Percentiles rank a stretch among this genome's conserved stretches.
phyloP scores from a whole-genome alignment of 2,329 filamentous ascomycete species.

The Pseudocercospora fijiensis region DNA sequence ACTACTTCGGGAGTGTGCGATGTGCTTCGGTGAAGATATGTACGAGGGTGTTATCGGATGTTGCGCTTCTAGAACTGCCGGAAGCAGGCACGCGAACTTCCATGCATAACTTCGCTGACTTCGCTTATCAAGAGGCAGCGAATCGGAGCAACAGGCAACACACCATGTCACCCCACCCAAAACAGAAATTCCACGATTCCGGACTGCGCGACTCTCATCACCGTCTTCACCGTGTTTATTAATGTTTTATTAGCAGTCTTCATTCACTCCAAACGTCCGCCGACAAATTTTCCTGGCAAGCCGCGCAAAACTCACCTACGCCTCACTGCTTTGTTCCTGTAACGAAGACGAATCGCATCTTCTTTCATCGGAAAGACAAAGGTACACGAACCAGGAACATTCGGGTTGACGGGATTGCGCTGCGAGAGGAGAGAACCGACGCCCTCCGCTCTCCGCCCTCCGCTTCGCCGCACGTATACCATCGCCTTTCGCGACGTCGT shows the following conservation, averaged over 20 bases:
- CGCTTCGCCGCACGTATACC: constrained; percentile 5
- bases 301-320: neutral
- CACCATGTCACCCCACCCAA: neutral
- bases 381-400: neutral
- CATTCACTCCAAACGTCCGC: neutral
- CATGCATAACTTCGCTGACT: neutral
- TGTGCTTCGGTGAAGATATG: neutral
- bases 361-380: neutral
- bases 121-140: neutral
- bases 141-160: neutral
- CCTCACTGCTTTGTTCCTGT: neutral
- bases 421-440: neutral
- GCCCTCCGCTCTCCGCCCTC: constrained; percentile 5
- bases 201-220: constrained; percentile 1
- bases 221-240: neutral
- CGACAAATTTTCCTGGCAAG: neutral
- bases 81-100: neutral
- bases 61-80: constrained; percentile 3
- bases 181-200: constrained; percentile 3
- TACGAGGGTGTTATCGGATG: neutral
- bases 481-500: neutral
- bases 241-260: neutral
- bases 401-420: neutral
- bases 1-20: neutral
- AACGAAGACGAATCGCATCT: neutral